Evolutionary conservation across 176 grass and related monocot species (phyloP).

Genomic region (Aegilops tauschii): DNA sequence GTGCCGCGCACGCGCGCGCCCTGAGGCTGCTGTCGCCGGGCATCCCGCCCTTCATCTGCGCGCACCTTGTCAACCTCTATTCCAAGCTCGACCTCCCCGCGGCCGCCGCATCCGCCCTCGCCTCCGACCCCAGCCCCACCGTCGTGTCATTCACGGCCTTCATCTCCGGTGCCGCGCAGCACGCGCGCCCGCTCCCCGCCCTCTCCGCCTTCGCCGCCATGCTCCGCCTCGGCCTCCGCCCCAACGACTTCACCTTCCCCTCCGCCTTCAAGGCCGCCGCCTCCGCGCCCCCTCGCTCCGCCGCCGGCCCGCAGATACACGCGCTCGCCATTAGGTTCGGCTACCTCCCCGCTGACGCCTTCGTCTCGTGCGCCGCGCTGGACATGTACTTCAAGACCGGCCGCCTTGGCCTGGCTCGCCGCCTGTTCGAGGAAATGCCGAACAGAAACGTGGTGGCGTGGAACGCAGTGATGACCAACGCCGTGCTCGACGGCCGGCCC

Average conservation of each 20-base stretch:
- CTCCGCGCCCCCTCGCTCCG: neutral
- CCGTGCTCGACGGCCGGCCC: conserved; percentile 48
- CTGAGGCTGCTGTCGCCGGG: conserved; percentile 31
- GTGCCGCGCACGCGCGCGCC: conserved; percentile 56
- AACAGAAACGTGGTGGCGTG: conserved; percentile 56
- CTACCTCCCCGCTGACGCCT: conserved; percentile 47
- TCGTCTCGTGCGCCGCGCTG: conserved; percentile 68
- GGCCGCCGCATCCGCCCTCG: conserved; percentile 39
- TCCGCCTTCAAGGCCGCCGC: conserved; percentile 71
- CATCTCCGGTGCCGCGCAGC: conserved; percentile 71
- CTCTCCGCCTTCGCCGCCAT: conserved; percentile 58
- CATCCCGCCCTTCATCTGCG: conserved; percentile 63
- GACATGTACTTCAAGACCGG: conserved; percentile 90
- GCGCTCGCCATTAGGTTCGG: conserved; percentile 45
- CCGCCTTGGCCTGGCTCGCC: conserved; percentile 29
- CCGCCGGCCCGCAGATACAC: conserved; percentile 34
- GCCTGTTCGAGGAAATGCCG: conserved; percentile 74
- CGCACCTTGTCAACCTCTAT: conserved; percentile 84
- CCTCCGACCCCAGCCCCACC: conserved; percentile 57
- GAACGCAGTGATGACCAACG: conserved; percentile 79
- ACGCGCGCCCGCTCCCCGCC: conserved; percentile 44
- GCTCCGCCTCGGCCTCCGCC: conserved; percentile 60
- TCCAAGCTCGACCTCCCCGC: conserved; percentile 74
- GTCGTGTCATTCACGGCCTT: conserved; percentile 71
- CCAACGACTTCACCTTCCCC: conserved; percentile 89